These are phyloP conservation scores for Candida maris DNA, from an alignment of 805 yeast genomes.

Conservation along the genomic window DNA sequence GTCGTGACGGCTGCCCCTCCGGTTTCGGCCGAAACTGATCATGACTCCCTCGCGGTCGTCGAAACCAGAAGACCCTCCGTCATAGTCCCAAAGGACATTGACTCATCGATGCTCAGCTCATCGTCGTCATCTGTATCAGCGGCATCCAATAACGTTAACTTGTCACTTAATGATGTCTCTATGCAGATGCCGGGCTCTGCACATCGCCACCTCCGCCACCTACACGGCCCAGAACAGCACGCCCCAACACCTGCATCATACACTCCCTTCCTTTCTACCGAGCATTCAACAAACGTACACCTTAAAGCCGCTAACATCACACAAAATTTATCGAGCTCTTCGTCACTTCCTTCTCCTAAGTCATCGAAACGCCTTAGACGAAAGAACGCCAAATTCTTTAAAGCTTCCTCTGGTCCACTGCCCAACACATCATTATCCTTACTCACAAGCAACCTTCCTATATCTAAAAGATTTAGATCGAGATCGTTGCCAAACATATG, in stretches of 20 bases:
- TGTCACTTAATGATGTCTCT: constrained; percentile 11
- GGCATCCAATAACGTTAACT: constrained; percentile 11
- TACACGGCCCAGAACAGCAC: not conserved
- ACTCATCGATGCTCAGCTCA: constrained; percentile 14
- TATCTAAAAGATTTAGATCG: constrained; percentile 29
- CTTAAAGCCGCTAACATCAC: not conserved
- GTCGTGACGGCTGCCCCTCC: constrained; percentile 7
- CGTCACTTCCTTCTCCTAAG: constrained; percentile 12
- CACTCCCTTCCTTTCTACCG: not conserved
- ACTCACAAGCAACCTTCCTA: constrained; percentile 13
- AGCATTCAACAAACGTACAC: not conserved
- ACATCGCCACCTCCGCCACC: constrained; percentile 1
- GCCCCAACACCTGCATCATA: not conserved
- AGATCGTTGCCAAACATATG: constrained; percentile 34
- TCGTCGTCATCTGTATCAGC: constrained; percentile 14
- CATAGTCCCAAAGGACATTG: constrained; percentile 22
- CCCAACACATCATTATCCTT: constrained; percentile 7
- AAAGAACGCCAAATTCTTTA: constrained; percentile 15
- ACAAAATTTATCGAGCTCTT: constrained; percentile 7
- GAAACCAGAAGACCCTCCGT: constrained; percentile 30
- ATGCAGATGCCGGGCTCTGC: constrained; percentile 11
- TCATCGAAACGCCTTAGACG: constrained; percentile 12
- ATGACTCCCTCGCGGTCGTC: constrained; percentile 21
- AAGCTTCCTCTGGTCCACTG: constrained; percentile 7
- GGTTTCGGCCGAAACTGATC: constrained; percentile 9